Conservation (phyloP, 176 grass and related monocot genomes). For the Rhynchospora pubera region DNA sequence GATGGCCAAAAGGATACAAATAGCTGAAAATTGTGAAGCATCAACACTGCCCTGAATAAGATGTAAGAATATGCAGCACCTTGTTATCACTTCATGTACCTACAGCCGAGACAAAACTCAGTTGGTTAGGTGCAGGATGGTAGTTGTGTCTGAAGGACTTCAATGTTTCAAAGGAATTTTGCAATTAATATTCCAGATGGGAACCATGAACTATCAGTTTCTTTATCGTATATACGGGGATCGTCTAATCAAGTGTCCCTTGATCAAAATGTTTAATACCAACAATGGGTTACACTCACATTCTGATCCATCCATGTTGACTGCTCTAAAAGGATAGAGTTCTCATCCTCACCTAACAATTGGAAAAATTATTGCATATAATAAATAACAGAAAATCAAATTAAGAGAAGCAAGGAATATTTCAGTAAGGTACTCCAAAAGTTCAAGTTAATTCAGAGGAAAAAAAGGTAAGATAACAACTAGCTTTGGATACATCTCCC, state of each 20-base stretch:
- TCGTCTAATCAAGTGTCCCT: neutral
- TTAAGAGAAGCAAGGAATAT: neutral
- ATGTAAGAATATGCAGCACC: slow-evolving; percentile 71
- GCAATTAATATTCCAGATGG: neutral
- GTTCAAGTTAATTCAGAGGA: neutral
- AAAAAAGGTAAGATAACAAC: neutral
- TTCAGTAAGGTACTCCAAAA: neutral
- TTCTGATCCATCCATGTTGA: slow-evolving; percentile 50
- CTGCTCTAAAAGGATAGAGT: slow-evolving; percentile 57
- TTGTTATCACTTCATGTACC: slow-evolving; percentile 62
- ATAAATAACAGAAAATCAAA: neutral
- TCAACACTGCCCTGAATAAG: slow-evolving; percentile 69
- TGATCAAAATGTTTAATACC: neutral
- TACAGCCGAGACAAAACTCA: slow-evolving; percentile 8
- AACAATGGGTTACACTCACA: slow-evolving; percentile 31
- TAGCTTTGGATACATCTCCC: neutral
- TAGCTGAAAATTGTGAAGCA: slow-evolving; percentile 90
- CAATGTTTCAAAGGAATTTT: neutral
- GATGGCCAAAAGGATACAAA: slow-evolving; percentile 76
- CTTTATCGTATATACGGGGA: neutral
- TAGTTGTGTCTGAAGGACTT: neutral
- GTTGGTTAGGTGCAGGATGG: neutral
- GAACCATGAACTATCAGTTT: neutral
- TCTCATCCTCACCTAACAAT: slow-evolving; percentile 67
- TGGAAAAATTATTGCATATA: slow-evolving; percentile 12